Base-by-base conservation (phyloP, 768 basidiomycete genomes). In the Dioszegia hungarica region DNA sequence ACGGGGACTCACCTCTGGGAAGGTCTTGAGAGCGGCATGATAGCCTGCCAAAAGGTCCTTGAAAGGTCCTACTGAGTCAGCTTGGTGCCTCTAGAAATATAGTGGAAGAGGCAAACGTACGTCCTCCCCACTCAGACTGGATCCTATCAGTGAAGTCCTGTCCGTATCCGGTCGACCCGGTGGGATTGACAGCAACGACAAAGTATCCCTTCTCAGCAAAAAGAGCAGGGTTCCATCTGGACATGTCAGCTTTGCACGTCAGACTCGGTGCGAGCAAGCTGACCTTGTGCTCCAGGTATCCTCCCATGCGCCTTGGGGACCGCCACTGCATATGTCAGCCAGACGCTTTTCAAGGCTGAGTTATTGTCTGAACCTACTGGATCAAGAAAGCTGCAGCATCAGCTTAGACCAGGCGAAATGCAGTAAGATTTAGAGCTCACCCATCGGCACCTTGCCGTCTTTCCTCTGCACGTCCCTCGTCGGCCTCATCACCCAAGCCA, bases 121-220 rank as follows among this genome's bases (percentile, higher is more conserved):
- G 60, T 33, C 55, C 74, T 28, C 78, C 78, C 78, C 78, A 79
- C 29, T 78, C 60, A n/a, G 59, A 31, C 56, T 70, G 51, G 53
- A 77, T 77, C 19, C 41, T 43, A 53, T 75, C 74, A 40, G 66
- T 72, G 40, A 78, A 75, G 12, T 73, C 68, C 82, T 94, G 91
- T 3, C 91, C 92, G 64, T 92, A 95, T 0, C 89, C 86, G 3
- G 94, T 97, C 27, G 87, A 89, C 9, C 94, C 94, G 0, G 92
- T 94, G 2, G 94, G 94, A 72, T 98, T 97, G 66, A 95, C 86
- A 28, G 86, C 81, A 37, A 95, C 81, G 11, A 84, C 83, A 65
- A 94, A 85, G 76, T 97, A 99, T 0, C 94, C 80, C 43, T 67
- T 58, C 20, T 66, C 63, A 12, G 74, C 74, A 45, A 67, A 75